phyloP scores from a whole-genome alignment of 164 flowering plant species.

The Nymphaea colorata region DNA sequence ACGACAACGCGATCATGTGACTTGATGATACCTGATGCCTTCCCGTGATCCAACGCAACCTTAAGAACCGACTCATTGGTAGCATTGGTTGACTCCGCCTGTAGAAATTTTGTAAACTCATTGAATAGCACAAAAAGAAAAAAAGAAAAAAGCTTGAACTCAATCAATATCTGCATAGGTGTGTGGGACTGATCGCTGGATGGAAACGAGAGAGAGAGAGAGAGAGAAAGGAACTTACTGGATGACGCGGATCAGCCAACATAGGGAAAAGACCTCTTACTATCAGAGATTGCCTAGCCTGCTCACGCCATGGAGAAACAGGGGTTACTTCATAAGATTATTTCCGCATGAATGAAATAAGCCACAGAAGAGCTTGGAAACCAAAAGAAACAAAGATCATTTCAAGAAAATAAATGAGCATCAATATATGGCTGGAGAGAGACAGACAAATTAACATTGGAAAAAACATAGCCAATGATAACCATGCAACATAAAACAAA shows the following conservation, averaged over 20 bases:
- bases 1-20: slow-evolving; percentile 92
- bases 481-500: too few species aligned
- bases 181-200: too few species aligned
- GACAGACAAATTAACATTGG: too few species aligned
- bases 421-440: too few species aligned
- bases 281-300: slow-evolving; percentile 89
- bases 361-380: not conserved
- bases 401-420: too few species aligned
- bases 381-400: too few species aligned
- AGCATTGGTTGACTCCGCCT: slow-evolving; percentile 79
- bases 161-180: too few species aligned
- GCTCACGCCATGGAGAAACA: not conserved
- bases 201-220: not conserved
- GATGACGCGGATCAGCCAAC: slow-evolving; percentile 91
- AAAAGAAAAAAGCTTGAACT: too few species aligned
- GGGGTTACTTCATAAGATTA: too few species aligned
- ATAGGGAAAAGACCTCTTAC: slow-evolving; percentile 83
- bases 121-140: not conserved
- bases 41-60: slow-evolving; percentile 88
- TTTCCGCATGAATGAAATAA: not conserved
- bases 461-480: too few species aligned
- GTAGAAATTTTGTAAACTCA: slow-evolving; percentile 1
- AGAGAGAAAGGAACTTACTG: slow-evolving; percentile 34
- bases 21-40: slow-evolving; percentile 60
- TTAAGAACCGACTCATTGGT: slow-evolving; percentile 85